Evolutionary conservation across 306 rosid genomes (phyloP).

Genomic region (Cucumis melo): DNA sequence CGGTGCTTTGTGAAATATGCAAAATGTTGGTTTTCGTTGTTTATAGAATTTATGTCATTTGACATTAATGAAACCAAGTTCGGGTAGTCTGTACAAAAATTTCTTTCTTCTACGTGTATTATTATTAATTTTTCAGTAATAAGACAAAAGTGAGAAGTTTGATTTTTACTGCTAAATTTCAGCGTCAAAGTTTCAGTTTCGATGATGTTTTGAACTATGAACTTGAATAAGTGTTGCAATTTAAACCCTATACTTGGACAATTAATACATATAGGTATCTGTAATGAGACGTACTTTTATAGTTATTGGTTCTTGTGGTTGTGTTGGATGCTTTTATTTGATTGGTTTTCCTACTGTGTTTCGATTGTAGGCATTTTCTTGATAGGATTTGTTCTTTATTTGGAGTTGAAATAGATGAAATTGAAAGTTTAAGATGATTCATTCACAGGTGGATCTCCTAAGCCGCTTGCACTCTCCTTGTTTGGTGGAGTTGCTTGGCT

Average conservation of each 20-base stretch:
- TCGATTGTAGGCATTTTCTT: neutral
- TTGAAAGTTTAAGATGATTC: neutral
- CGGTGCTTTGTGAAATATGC: too few species aligned
- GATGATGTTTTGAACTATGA: neutral
- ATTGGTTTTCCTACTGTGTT: neutral
- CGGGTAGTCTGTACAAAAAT: too few species aligned
- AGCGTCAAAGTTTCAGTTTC: too few species aligned
- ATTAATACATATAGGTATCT: too few species aligned
- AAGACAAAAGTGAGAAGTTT: neutral
- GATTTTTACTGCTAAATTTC: neutral
- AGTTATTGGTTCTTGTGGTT: neutral
- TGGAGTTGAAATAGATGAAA: neutral
- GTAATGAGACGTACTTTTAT: neutral
- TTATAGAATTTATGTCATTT: too few species aligned
- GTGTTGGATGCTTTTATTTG: neutral
- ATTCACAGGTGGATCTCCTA: constrained; percentile 69
- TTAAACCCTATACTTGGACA: too few species aligned
- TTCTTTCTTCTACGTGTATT: neutral
- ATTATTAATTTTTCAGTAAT: neutral
- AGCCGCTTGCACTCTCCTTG: constrained; percentile 65
- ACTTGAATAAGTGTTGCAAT: too few species aligned
- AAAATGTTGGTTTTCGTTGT: too few species aligned
- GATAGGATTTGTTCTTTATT: neutral
- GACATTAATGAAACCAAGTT: too few species aligned
- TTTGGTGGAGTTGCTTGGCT: constrained; percentile 82